Percentiles rank a stretch among this genome's conserved stretches.
These are phyloP conservation scores for Colletotrichum scovillei DNA, from an alignment of 2,329 filamentous ascomycete species.

Conservation along the genomic window DNA sequence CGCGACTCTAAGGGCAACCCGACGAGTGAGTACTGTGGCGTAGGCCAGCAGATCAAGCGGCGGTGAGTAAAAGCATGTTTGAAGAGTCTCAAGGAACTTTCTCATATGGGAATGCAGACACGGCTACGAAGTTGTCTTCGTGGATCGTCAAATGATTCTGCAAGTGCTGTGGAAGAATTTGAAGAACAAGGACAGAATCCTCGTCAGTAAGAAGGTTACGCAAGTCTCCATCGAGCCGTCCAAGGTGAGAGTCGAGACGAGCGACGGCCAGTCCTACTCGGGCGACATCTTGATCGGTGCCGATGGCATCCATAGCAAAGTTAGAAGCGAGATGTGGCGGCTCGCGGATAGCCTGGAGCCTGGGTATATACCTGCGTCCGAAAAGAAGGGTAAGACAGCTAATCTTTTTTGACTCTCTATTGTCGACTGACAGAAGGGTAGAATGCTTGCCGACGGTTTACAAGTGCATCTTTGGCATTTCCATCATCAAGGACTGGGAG, in stretches of 20 bases:
- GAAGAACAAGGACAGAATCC: slow-evolving; percentile 40
- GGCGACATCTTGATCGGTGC: slow-evolving; percentile 41
- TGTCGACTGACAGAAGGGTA: background rate
- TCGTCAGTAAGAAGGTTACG: slow-evolving; percentile 7
- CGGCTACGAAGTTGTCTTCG: slow-evolving; percentile 45
- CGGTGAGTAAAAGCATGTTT: background rate
- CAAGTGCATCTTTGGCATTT: slow-evolving; percentile 52
- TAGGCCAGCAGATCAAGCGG: background rate
- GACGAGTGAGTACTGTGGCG: background rate
- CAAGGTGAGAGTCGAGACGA: background rate
- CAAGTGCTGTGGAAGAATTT: slow-evolving; percentile 47
- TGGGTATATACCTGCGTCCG: slow-evolving; percentile 38
- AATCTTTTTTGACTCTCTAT: slow-evolving; percentile 4
- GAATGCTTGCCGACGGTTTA: slow-evolving; percentile 39
- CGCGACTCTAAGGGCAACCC: background rate
- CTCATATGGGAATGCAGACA: slow-evolving; percentile 28
- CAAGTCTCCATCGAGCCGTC: slow-evolving; percentile 1
- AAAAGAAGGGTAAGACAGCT: slow-evolving; percentile 35
- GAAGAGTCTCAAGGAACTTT: background rate
- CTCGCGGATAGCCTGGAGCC: slow-evolving; percentile 39
- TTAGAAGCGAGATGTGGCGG: slow-evolving; percentile 45
- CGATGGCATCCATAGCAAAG: slow-evolving; percentile 53
- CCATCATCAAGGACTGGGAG: slow-evolving; percentile 40
- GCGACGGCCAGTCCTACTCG: background rate
- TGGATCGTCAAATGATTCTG: slow-evolving; percentile 50